Base-by-base conservation (phyloP, 1,284 basidiomycete genomes). In the Rhodotorula sp. region DNA sequence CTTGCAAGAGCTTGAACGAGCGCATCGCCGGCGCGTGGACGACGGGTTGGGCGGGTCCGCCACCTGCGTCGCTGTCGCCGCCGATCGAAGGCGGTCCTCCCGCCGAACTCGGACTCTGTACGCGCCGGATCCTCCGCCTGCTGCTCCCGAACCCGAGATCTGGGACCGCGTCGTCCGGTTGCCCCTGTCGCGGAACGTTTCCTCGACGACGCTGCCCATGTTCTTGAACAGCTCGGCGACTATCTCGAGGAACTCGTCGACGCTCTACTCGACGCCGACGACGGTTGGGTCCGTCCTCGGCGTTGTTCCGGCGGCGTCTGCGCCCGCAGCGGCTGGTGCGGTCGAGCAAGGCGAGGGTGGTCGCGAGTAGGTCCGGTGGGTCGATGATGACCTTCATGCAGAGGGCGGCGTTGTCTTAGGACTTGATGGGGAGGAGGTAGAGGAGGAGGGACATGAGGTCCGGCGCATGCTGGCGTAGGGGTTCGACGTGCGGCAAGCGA, bases 341-440 rank as follows among this genome's bases (percentile, higher is more conserved):
- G 33, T 7, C 8, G 33, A 7, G 33, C 6, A 33, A 33, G 33
- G 33, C 4, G 33, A 33, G 6, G 33, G 33, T 33, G 33, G 33
- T 33, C 33, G 33, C 74, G 82, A 82, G 78, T 81, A 82, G 64
- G 79, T 77, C 48, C 81, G 78, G 74, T 82, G 80, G 77, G 81
- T 99, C 96, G 71, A 94, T 89, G 77, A 96, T 86, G 69, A 90
- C 90, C 82, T 99, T 99, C 85, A 95, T 92, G 67, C 90, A 92
- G 4, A 90, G 86, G 45, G 90, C 86, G 3, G 91, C 96, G 78
- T 95, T 96, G 79, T 99, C 96, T 82, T 99, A 96, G 79, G 96
- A 98, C 83, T 99, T 96, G 74, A 88, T 84, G 60, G 90, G 89
- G 55, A 99, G 84, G 55, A 95, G 84, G 75, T 90, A 85, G 64